Percentiles rank a stretch among this genome's conserved stretches.
Conservation (phyloP, 192 early-diverging fungal genomes). For the Backusella mclennaniae region DNA sequence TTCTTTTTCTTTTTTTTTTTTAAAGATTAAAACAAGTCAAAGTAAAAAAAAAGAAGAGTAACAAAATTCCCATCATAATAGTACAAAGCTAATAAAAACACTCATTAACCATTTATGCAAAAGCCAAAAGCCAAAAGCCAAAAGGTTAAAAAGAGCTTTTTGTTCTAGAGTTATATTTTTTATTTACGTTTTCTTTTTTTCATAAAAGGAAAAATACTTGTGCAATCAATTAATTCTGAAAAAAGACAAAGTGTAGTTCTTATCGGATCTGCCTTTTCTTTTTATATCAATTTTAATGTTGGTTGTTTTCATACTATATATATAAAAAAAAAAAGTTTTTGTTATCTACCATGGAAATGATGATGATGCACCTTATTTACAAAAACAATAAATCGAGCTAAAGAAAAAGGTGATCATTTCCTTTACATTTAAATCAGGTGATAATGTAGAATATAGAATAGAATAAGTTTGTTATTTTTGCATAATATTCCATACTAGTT, state of each 20-base stretch:
- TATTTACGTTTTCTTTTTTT: not conserved
- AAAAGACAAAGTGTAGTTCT: not conserved
- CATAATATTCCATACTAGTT: not conserved
- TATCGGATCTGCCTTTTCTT: not conserved
- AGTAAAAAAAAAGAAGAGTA: not conserved
- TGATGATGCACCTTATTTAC: not conserved
- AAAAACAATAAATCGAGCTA: not conserved
- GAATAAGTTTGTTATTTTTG: not conserved
- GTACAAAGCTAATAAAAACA: not conserved
- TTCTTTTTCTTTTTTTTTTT: not conserved
- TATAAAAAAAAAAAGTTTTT: not conserved
- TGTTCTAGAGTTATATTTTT: not conserved
- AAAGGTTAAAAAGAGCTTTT: not conserved
- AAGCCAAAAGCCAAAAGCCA: not conserved
- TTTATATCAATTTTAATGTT: not conserved
- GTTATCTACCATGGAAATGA: not conserved
- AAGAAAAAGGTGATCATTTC: not conserved
- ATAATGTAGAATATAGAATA: not conserved
- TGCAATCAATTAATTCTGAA: not conserved
- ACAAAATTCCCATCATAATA: not conserved
- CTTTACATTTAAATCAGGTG: not conserved
- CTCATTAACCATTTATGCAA: not conserved
- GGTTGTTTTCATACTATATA: too few relatives aligned
- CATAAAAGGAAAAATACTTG: not conserved
- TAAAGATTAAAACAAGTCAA: not conserved